Base-by-base conservation (phyloP, 2,329 filamentous ascomycete genomes). In the Pyricularia pennisetigena region DNA sequence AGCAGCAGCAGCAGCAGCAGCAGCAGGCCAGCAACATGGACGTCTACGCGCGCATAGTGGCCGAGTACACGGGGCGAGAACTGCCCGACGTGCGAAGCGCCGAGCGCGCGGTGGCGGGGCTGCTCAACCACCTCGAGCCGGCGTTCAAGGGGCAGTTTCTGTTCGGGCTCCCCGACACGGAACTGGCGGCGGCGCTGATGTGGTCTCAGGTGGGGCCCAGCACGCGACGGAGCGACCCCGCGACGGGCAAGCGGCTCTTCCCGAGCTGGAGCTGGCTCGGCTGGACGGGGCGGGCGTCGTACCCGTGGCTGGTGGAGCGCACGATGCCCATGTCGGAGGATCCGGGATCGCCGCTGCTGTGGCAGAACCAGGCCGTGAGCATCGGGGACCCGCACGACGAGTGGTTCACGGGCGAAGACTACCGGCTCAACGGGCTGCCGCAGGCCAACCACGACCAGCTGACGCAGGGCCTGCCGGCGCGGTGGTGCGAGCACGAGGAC, bases 171-270 rank as follows among this genome's bases (percentile, higher is more conserved):
- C 76, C 76, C 2, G 73, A 67, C 23, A 77, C 76, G 1, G 74
- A 78, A 64, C 77, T 78, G 32, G 76, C 78, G 64, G 67, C 75
- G 1, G 77, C 77, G 10, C 69, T 79, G 1, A 71, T 79, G 4
- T 79, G 78, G 77, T 69, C 75, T 62, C 71, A 71, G 2, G n/a
- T 63, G 1, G 66, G 66, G 26, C 28, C n/a, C 4, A 61, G 26
- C 1, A 35, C 29, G 10, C 28, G 66, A 26, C 29, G 66, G 2
- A 23, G 14, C 16, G 57, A 67, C 66, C 54, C 66, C 20, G 23
- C 26, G 10, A 62, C 66, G 4, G 24, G 24, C 7, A 26, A 67
- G 57, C 57, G 57, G 20, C 28, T 67, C 9, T 67, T 67, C 30
- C 66, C 66, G 20, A 62, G 54, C 66, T 67, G 66, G 66, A 67